These are phyloP conservation scores for Spergularia azorica DNA, from an alignment of 179 eudicot species.

Conservation along the genomic window DNA sequence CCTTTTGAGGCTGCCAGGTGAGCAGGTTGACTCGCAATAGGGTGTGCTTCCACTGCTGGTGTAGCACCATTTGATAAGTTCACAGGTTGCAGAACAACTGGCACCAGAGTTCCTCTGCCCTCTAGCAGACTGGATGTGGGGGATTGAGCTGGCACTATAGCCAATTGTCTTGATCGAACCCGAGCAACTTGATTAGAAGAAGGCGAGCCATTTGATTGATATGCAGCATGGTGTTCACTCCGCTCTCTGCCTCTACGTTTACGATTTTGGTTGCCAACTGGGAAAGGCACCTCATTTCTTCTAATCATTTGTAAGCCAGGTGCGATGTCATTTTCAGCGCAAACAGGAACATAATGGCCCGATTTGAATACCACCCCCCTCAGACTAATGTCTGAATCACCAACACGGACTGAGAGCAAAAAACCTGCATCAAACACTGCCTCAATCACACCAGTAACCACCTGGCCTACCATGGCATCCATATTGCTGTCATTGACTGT, in stretches of 20 bases:
- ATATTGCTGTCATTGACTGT: conserved; percentile 31
- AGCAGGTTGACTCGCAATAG: conserved; percentile 46
- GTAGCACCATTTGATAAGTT: conserved; percentile 44
- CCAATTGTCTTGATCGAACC: conserved; percentile 34
- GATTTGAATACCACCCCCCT: conserved; percentile 95
- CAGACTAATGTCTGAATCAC: conserved; percentile 58
- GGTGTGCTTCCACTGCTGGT: conserved; percentile 43
- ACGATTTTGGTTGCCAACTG: conserved; percentile 39
- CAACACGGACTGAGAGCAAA: conserved; percentile 68
- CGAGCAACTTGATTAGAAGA: conserved; percentile 31
- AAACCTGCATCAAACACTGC: conserved; percentile 79
- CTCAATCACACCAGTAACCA: conserved; percentile 77
- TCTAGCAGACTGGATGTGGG: conserved; percentile 46
- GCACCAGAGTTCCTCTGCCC: conserved; percentile 67
- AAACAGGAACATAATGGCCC: conserved; percentile 75
- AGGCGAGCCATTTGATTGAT: conserved; percentile 42
- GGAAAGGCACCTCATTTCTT: conserved; percentile 66
- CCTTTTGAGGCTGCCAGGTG: conserved; percentile 46
- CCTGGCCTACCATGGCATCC: conserved; percentile 60
- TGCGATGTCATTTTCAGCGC: conserved; percentile 76
- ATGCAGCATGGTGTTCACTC: conserved; percentile 33
- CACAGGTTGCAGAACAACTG: conserved; percentile 68
- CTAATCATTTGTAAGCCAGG: conserved; percentile 72
- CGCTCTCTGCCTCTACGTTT: conserved; percentile 42
- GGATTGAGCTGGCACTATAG: conserved; percentile 39